A percentile compares a stretch with the other conserved stretches of the same genome.
phyloP scores from a whole-genome alignment of 2,329 filamentous ascomycete genomes.

The Venturiaceae sp. region DNA sequence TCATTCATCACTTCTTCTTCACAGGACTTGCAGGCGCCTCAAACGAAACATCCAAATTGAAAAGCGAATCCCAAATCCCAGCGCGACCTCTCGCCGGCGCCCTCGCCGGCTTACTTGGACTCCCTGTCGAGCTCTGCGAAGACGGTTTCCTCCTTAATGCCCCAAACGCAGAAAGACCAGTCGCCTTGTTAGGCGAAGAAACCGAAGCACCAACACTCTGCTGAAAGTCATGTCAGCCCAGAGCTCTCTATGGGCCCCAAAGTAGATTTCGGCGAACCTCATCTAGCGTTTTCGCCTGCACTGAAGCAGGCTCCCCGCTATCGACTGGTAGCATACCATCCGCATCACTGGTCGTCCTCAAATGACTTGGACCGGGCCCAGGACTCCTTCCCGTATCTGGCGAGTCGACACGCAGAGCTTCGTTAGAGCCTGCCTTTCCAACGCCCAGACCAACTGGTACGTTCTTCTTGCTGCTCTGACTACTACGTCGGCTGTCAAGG shows the following conservation, averaged over 20 bases:
- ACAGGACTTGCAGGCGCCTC: neutral
- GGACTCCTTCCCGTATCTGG: neutral
- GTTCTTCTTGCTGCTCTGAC: slow-evolving; percentile 73
- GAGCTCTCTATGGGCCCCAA: slow-evolving; percentile 7
- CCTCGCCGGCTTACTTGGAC: neutral
- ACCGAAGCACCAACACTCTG: neutral
- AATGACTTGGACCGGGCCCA: slow-evolving; percentile 5
- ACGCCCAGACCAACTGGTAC: neutral
- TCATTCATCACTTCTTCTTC: neutral
- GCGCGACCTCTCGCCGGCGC: neutral
- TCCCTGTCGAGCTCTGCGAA: neutral
- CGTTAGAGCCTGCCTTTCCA: neutral
- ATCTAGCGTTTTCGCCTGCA: slow-evolving; percentile 3
- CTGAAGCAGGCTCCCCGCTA: neutral
- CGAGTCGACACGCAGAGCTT: neutral
- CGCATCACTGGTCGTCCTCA: slow-evolving; percentile 5
- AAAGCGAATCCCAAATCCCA: slow-evolving; percentile 10
- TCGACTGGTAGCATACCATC: neutral
- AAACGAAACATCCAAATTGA: slow-evolving; percentile 8
- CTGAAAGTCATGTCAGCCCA: neutral
- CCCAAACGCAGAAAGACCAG: neutral
- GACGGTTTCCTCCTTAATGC: neutral
- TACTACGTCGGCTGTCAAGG: slow-evolving; percentile 83
- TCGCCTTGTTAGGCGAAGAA: neutral
- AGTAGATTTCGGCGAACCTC: slow-evolving; percentile 10